Base-by-base conservation (phyloP, 2,329 filamentous ascomycete species). In the Aspergillus sp. region DNA sequence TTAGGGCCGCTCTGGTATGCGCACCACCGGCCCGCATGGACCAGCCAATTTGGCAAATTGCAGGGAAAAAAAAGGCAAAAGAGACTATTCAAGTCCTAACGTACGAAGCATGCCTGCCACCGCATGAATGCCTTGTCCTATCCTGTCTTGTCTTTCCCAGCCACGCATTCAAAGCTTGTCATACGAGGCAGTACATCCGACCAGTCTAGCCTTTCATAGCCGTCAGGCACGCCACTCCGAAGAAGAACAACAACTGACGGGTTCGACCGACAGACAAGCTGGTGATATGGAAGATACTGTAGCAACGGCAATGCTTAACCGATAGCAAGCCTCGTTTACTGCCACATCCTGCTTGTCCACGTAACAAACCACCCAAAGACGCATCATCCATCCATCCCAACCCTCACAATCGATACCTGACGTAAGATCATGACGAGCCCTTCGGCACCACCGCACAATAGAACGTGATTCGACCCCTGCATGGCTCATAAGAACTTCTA, bases 371-470 rank as follows among this genome's bases (percentile, higher is more conserved):
- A 44, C 5, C 23, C 3, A 36, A 36, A 27, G 39, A 55, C 53
- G 53, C 53, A 44, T 55, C 53, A 55, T 55, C 53, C 49, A 13
- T 15, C 39, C 25, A 55, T 36, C 19, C 39, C 25, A 55, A 47
- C 15, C 39, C 53, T 44, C 53, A 15, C 41, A 19, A 10, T 55
- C 11, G 42, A 17, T 32, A 36, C 21, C 39, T 47, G 53, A 55
- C 53, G 53, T 55, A 55, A 55, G 53, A 55, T 32, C 53, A 55
- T 55, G 41, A 55, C 53, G 53, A 55, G 41, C 53, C 53, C 25
- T 53, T 55, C 17, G 8, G n/a, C 13, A 42, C 13, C 39, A 30
- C 52, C 15, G 13, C 49, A 44, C 36, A 17, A n/a, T 10, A 25
- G 52, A 42, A 42, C 38, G 8, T 41, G 15, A 25, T 27, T 42